These are phyloP conservation scores for Pestalotiopsis sp. DNA, from an alignment of 2,329 filamentous ascomycete species.

Conservation along the genomic window DNA sequence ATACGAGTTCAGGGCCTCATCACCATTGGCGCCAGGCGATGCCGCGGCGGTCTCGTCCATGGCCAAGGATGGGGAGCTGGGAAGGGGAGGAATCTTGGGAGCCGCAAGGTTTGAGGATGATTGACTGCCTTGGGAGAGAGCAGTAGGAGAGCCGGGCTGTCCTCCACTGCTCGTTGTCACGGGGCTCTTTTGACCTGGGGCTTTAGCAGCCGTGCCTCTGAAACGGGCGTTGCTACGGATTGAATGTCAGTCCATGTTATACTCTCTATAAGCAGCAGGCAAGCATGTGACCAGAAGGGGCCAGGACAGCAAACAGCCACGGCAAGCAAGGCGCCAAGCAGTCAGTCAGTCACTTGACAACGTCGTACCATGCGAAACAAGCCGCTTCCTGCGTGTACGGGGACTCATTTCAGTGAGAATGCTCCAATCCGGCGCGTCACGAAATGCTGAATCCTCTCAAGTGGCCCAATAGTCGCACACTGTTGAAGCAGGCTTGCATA, in stretches of 20 bases:
- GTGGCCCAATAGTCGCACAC: neutral
- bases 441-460: neutral
- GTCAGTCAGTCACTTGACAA: neutral
- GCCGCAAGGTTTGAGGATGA: conserved; percentile 53
- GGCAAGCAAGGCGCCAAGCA: neutral
- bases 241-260: conserved; percentile 22
- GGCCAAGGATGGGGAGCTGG: conserved; percentile 63
- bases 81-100: conserved; percentile 61
- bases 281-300: neutral
- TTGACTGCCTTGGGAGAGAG: conserved; percentile 47
- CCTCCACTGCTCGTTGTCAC: conserved; percentile 43
- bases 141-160: conserved; percentile 49
- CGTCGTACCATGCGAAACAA: neutral
- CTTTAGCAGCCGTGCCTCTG: conserved; percentile 54
- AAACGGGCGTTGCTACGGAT: conserved; percentile 55
- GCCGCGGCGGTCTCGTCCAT: conserved; percentile 58
- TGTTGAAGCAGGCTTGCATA: neutral
- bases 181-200: conserved; percentile 53
- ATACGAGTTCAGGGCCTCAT: conserved; percentile 59
- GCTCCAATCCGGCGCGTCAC: neutral
- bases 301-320: neutral
- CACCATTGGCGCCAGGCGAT: conserved; percentile 45
- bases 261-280: neutral
- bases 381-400: neutral
- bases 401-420: neutral